Conservation (phyloP, 169 alveolate species). For the Babesia caballi region DNA sequence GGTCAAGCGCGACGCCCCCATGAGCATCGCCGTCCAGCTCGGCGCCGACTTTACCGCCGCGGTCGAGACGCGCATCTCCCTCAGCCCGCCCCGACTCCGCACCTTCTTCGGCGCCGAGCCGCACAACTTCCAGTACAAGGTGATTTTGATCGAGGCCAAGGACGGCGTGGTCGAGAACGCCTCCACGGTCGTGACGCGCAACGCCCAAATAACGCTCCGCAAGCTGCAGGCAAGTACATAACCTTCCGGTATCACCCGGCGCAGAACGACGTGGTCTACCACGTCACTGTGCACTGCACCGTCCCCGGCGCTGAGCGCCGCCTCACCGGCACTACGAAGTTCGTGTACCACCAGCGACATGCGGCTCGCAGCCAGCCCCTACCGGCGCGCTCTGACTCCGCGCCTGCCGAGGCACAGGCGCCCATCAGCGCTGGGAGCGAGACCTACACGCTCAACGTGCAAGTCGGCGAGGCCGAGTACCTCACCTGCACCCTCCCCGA, state of each 20-base stretch:
- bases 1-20: neutral
- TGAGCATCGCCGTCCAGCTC: neutral
- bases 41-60: constrained; percentile 27
- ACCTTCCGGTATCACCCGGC: neutral
- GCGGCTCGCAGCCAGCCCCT: neutral
- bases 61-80: constrained; percentile 1
- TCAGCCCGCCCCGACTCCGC: constrained; percentile 7
- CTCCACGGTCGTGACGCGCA: constrained; percentile 41
- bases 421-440: neutral
- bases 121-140: constrained; percentile 24
- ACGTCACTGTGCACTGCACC: constrained; percentile 41
- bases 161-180: constrained; percentile 47
- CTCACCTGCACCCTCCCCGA: constrained; percentile 25
- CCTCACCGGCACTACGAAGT: constrained; percentile 20
- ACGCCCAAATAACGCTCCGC: constrained; percentile 22
- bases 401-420: neutral
- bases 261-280: constrained; percentile 34
- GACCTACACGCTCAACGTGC: constrained; percentile 35
- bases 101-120: constrained; percentile 28
- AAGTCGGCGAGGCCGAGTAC: constrained; percentile 39
- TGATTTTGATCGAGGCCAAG: constrained; percentile 37
- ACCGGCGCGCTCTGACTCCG: neutral
- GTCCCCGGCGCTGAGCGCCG: constrained; percentile 18
- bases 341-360: constrained; percentile 9
- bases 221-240: constrained; percentile 11